Evolutionary conservation across 805 yeast species (phyloP).

Genomic region (Priceomyces castillae): DNA sequence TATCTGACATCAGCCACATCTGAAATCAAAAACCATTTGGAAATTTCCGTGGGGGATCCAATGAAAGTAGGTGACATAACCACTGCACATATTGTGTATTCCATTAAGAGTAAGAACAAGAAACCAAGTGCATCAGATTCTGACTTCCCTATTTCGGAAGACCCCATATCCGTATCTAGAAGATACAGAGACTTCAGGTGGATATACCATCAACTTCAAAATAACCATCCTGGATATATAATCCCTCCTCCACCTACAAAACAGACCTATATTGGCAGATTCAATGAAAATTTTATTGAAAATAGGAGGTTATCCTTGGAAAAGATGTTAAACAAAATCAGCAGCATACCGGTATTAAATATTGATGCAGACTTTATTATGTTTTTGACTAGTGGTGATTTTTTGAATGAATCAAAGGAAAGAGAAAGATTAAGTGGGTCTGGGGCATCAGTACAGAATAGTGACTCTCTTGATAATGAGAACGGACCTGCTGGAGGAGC

Average conservation of each 20-base stretch:
- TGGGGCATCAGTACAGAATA: conserved; percentile 41
- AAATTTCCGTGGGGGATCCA: conserved; percentile 84
- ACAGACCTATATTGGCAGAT: conserved; percentile 89
- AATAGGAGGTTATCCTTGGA: conserved; percentile 81
- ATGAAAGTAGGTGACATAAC: conserved; percentile 88
- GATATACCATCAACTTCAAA: conserved; percentile 85
- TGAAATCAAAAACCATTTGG: conserved; percentile 31
- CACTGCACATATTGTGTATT: conserved; percentile 83
- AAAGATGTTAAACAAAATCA: conserved; percentile 76
- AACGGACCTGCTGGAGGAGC: conserved; percentile 21
- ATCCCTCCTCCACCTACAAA: conserved; percentile 94
- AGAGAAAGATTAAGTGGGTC: conserved; percentile 61
- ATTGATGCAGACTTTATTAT: conserved; percentile 73
- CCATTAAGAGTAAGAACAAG: conserved; percentile 62
- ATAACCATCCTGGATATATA: conserved; percentile 84
- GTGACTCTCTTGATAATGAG: conserved; percentile 37
- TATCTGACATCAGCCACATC: background rate
- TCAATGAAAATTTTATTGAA: conserved; percentile 87
- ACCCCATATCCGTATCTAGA: conserved; percentile 56
- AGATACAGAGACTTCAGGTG: conserved; percentile 92
- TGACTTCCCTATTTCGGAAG: conserved; percentile 28
- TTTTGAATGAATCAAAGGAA: conserved; percentile 64
- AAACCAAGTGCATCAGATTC: conserved; percentile 28
- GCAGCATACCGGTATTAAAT: conserved; percentile 53
- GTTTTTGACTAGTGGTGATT: conserved; percentile 74